A percentile compares a stretch with the other conserved stretches of the same genome.
Conservation (phyloP, 305 asterid species). For the Fraxinus platypoda region DNA sequence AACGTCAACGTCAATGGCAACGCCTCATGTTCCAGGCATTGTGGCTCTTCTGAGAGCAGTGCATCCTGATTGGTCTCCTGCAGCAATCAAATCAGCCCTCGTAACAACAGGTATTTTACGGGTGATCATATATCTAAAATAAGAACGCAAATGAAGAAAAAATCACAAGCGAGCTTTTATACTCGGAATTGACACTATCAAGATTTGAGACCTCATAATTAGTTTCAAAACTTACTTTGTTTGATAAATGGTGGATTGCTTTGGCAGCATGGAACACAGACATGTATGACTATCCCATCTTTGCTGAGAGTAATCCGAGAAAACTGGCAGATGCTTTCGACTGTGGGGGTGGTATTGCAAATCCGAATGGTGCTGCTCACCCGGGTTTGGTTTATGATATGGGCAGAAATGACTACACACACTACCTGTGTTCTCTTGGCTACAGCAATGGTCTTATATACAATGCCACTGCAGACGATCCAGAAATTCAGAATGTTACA, state of each 20-base stretch:
- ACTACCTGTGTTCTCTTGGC: slow-evolving; percentile 25
- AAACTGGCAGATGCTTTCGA: slow-evolving; percentile 30
- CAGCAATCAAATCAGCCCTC: slow-evolving; percentile 21
- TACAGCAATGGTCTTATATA: slow-evolving; percentile 2
- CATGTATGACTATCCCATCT: slow-evolving; percentile 14
- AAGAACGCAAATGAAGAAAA: background rate
- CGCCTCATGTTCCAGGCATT: slow-evolving; percentile 16
- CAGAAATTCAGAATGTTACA: background rate
- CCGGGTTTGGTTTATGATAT: slow-evolving; percentile 37
- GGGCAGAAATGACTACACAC: slow-evolving; percentile 21
- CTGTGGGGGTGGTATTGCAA: slow-evolving; percentile 33
- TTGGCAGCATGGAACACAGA: slow-evolving; percentile 20
- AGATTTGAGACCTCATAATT: no score
- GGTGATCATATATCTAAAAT: background rate
- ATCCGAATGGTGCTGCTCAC: slow-evolving; percentile 26
- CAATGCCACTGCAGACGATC: background rate
- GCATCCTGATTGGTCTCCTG: slow-evolving; percentile 25
- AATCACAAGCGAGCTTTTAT: no score
- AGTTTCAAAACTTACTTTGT: no score
- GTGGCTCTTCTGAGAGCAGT: slow-evolving; percentile 13
- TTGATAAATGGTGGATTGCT: background rate
- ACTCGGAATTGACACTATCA: no score
- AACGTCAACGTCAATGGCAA: slow-evolving; percentile 21
- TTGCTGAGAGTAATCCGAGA: slow-evolving; percentile 12
- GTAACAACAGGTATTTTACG: slow-evolving; percentile 14